Evolutionary conservation across 2,329 filamentous ascomycete genomes (phyloP), one percentile per base, ranked within the genome.

Genomic region (Paraconiothyrium sp.): DNA sequence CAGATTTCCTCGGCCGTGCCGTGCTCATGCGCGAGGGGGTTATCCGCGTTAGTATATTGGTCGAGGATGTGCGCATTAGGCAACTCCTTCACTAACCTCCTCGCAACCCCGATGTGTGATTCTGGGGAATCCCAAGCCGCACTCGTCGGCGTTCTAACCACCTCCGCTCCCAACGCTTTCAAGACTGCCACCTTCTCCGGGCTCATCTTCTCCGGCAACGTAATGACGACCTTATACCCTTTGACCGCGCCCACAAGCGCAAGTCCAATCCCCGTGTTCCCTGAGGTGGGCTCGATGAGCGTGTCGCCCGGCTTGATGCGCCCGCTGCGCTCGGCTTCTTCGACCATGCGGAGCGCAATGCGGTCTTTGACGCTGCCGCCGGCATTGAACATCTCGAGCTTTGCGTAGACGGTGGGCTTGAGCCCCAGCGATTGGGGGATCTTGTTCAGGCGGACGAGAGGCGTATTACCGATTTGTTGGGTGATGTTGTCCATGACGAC

Each of bases 141-240:
- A 80, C 97, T 93, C 37, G 94, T 99, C 27, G 95, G 95, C 4
- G 95, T 99, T 58, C 95, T 90, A 78, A 99, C 97, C 80, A 99
- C 98, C 76, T 96, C 97, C 46, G 95, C 95, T 67, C 94, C 94
- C 56, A 99, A 87, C 34, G 95, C 94, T 72, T 93, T 92, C 64
- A 99, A 86, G 32, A 99, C 95, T 2, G 94, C 91, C 43, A 99
- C 95, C 82, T 99, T 99, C 82, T 99, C 95, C 51, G 93, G 92
- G 1, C 93, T 97, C 95, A 99, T 99, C 85, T 99, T 99, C 83
- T 99, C 95, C 55, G 95, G 95, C 49, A 99, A 88, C 11, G 95
- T 99, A 79, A 99, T 99, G 81, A 99, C 98, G 44, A 94, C 96
- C 81, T 94, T 94, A 86, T 98, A 99, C 68, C 94, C 94, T 84